phyloP scores from a whole-genome alignment of 805 yeast genomes.

The Candida gorgasii region DNA sequence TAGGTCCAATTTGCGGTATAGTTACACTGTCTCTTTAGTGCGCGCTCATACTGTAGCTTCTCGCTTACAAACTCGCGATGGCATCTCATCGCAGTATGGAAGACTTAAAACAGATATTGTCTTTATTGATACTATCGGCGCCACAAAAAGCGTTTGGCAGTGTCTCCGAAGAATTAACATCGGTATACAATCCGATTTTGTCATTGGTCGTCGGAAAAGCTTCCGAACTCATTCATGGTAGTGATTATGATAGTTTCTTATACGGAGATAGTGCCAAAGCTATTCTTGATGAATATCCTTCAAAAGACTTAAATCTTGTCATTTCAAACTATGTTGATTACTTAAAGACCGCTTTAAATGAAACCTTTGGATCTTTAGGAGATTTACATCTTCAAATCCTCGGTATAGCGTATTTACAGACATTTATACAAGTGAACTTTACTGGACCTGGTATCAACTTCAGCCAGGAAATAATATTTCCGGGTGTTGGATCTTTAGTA shows the following conservation, averaged over 20 bases:
- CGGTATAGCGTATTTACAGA: constrained; percentile 64
- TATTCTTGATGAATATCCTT: constrained; percentile 24
- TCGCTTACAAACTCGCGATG: constrained; percentile 1
- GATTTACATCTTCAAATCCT: constrained; percentile 31
- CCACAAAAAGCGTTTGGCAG: constrained; percentile 11
- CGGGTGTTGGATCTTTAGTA: constrained; percentile 16
- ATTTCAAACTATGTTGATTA: constrained; percentile 19
- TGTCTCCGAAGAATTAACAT: constrained; percentile 8
- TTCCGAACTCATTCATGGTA: constrained; percentile 22
- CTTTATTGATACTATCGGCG: constrained; percentile 14
- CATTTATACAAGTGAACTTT: constrained; percentile 72
- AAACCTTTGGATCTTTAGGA: constrained; percentile 9
- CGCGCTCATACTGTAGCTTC: no score
- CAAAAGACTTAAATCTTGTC: constrained; percentile 19
- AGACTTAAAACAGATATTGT: constrained; percentile 9
- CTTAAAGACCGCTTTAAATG: background rate
- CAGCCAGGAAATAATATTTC: constrained; percentile 31
- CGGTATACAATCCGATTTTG: constrained; percentile 18
- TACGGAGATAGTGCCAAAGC: constrained; percentile 16
- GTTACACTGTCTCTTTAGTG: no score
- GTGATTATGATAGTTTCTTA: constrained; percentile 20
- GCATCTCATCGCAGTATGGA: constrained; percentile 5
- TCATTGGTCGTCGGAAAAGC: constrained; percentile 27
- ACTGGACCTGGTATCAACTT: constrained; percentile 73
- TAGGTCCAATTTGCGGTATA: no score